A percentile compares a stretch with the other conserved stretches of the same genome.
Conservation (phyloP, 2,329 filamentous ascomycete genomes). For the Sordariomycetes sp. region DNA sequence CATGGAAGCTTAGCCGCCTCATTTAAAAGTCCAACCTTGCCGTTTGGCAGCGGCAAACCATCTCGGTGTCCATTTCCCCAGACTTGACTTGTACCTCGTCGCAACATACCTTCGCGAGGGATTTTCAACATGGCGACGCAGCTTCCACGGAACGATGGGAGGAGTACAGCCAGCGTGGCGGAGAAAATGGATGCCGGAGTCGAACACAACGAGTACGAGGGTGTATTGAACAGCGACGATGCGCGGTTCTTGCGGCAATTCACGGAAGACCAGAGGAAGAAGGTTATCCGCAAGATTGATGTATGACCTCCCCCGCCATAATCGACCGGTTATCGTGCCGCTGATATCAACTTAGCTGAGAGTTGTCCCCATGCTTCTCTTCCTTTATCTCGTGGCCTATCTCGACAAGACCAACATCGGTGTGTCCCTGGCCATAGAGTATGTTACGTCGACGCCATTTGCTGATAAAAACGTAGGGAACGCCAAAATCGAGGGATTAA, state of each 20-base stretch:
- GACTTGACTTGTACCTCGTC: not conserved
- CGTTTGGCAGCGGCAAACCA: not conserved
- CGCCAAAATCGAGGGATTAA: slow-evolving; percentile 54
- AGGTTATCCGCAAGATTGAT: slow-evolving; percentile 41
- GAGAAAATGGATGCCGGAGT: slow-evolving; percentile 7
- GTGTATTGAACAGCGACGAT: slow-evolving; percentile 12
- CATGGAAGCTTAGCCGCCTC: not conserved
- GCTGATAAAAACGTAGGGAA: slow-evolving; percentile 30
- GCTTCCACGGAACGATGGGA: not conserved
- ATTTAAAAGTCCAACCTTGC: not conserved
- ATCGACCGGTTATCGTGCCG: not conserved
- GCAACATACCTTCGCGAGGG: not conserved
- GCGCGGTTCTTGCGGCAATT: slow-evolving; percentile 16
- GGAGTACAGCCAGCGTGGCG: not conserved
- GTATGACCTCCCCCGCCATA: not conserved
- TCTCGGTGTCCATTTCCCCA: not conserved
- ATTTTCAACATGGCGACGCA: not conserved
- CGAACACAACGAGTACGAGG: slow-evolving; percentile 11
- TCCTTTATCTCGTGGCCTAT: slow-evolving; percentile 57
- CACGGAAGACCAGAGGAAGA: slow-evolving; percentile 27
- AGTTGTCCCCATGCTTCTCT: slow-evolving; percentile 58
- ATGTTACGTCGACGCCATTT: not conserved
- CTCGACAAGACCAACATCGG: slow-evolving; percentile 61
- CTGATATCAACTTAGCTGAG: slow-evolving; percentile 39
- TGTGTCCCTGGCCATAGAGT: not conserved